Evolutionary conservation across 805 yeast genomes (phyloP).

Genomic region (Jamesozyma lodderae): DNA sequence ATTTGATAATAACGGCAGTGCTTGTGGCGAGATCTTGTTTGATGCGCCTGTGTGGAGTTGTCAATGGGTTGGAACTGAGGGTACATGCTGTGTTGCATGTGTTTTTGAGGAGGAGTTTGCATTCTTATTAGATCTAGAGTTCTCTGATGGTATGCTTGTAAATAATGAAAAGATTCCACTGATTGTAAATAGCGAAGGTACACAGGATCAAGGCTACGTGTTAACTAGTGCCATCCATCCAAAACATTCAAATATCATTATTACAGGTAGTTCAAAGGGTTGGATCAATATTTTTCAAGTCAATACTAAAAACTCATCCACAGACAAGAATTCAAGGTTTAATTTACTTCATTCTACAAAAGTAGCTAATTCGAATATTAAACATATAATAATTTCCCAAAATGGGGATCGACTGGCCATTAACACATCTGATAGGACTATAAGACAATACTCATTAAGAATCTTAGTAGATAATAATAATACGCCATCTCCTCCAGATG

Average conservation of each 20-base stretch:
- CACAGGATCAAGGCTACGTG: constrained; percentile 24
- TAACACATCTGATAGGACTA: constrained; percentile 69
- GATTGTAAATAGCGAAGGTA: constrained; percentile 17
- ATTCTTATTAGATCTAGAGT: constrained; percentile 16
- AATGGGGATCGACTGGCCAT: constrained; percentile 56
- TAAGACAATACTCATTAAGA: constrained; percentile 41
- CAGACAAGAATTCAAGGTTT: neutral
- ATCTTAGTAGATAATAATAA: constrained; percentile 3
- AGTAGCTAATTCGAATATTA: constrained; percentile 62
- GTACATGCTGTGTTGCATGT: constrained; percentile 41
- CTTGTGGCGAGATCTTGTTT: constrained; percentile 39
- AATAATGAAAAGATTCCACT: neutral
- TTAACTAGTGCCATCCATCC: constrained; percentile 28
- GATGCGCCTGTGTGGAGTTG: constrained; percentile 66
- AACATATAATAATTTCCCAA: constrained; percentile 51
- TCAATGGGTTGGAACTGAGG: constrained; percentile 16
- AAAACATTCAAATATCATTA: constrained; percentile 34
- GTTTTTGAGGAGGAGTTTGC: constrained; percentile 53
- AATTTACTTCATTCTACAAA: constrained; percentile 41
- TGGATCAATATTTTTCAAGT: constrained; percentile 45
- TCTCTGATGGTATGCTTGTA: neutral
- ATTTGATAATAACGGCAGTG: constrained; percentile 25
- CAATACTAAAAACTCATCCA: neutral
- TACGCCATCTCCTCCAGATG: too few relatives aligned
- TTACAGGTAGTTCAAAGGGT: constrained; percentile 79